Base-by-base conservation (phyloP, 805 yeast species). In the Nakazawaea ernobii region DNA sequence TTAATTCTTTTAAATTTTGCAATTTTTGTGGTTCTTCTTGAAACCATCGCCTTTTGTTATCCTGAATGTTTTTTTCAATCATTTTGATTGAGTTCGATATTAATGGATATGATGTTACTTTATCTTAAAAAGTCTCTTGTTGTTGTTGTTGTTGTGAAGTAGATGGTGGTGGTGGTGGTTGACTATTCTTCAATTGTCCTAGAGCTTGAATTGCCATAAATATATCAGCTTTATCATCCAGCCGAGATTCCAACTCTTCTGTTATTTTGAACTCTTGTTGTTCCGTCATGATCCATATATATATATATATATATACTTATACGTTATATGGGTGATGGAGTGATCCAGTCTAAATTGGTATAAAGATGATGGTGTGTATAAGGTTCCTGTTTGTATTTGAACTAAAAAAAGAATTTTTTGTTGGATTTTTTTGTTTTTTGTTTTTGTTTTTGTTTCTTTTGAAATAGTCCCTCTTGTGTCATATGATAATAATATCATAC, bases 51-150 rank as follows among this genome's bases (percentile, higher is more conserved):
- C 59, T 48, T 41, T 55, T 57, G 30, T 49, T 51, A 29, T 50
- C 36, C 60, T 53, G 35, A 56, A 52, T 14, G 64, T 62, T 66
- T 41, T 60, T 65, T 49, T 67, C 69, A 35, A 66, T 52, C 58
- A 67, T 66, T 46, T 56, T 63, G 48, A 67, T 64, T 0, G 70
- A 64, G 39, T 57, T 59, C 5, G 70, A 62, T 1, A 67, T 67
- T 6, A 67, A 45, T 1, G 71, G 71, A 50, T 66, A 65, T 0
- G 69, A 57, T 2, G 68, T 61, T 32, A 67, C 65, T 49, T 64
- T 66, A 45, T 64, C 66, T 26, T 66, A 52, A n/a, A 67, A 59
- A 2, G 68, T 59, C 1, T 43, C 46, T 35, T 43, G 44, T 29
- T 20, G 48, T 45, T 26, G 51, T 30, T 32, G 46, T 37, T 17